Percentiles rank a stretch among this genome's conserved stretches.
phyloP scores from a whole-genome alignment of 2,329 filamentous ascomycete genomes.

The Akanthomyces dipterigenus region DNA sequence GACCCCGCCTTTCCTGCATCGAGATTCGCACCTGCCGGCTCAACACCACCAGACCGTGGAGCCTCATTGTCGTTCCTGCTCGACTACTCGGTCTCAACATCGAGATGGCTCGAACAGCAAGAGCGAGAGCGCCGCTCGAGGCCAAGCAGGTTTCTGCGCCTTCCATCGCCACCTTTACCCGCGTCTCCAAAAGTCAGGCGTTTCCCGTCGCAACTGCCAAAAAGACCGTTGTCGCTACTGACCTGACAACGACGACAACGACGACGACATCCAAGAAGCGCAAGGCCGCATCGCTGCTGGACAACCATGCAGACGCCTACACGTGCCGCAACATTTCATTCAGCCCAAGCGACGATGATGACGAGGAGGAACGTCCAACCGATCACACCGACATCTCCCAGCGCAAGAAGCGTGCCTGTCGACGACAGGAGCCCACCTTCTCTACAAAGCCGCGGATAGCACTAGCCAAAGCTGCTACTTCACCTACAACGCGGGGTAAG shows the following conservation, averaged over 20 bases:
- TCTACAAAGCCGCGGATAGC: background rate
- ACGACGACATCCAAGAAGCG: slow-evolving; percentile 7
- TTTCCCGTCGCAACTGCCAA: slow-evolving; percentile 16
- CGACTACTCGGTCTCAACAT: background rate
- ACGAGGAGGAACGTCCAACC: background rate
- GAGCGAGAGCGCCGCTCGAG: slow-evolving; percentile 18
- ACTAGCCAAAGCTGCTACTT: background rate
- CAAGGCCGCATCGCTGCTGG: background rate
- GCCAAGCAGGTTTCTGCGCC: slow-evolving; percentile 17
- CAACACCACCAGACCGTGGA: background rate
- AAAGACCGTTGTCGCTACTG: background rate
- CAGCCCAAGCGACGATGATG: slow-evolving; percentile 7
- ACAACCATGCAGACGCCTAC: background rate
- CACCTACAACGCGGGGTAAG: slow-evolving; percentile 23
- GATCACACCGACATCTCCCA: background rate
- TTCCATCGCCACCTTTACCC: slow-evolving; percentile 38
- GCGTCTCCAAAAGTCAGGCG: slow-evolving; percentile 37
- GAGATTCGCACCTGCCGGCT: background rate
- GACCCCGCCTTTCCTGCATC: background rate
- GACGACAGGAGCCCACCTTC: background rate
- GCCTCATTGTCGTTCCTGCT: background rate
- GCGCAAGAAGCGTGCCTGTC: slow-evolving; percentile 8
- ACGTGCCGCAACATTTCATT: slow-evolving; percentile 4
- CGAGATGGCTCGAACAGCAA: slow-evolving; percentile 22
- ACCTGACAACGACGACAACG: background rate